These are phyloP conservation scores for Lentinula edodes DNA, from an alignment of 768 basidiomycete species.

Conservation along the genomic window DNA sequence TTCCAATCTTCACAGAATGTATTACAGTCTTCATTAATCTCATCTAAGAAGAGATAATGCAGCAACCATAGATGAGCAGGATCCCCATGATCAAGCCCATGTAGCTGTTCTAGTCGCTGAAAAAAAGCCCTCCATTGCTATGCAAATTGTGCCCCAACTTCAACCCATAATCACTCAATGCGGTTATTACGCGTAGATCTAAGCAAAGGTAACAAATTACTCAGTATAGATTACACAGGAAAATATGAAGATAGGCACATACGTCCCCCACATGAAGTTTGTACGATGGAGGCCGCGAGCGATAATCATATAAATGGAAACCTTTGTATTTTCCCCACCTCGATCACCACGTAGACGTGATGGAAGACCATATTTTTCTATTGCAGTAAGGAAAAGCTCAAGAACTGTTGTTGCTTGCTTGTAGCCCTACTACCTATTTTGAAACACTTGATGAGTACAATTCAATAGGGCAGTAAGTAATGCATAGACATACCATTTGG, in stretches of 20 bases:
- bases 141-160: slow-evolving; percentile 33
- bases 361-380: slow-evolving; percentile 19
- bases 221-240: too few species aligned
- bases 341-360: slow-evolving; percentile 26
- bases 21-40: slow-evolving; percentile 30
- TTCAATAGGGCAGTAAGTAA: too few species aligned
- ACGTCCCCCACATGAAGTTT: slow-evolving; percentile 30
- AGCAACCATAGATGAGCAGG: slow-evolving; percentile 37
- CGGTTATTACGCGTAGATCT: slow-evolving; percentile 34
- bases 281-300: slow-evolving; percentile 21
- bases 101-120: slow-evolving; percentile 23
- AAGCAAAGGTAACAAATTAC: too few species aligned
- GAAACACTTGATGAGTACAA: too few species aligned
- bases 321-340: slow-evolving; percentile 28
- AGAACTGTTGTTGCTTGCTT: slow-evolving; percentile 23
- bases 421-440: neutral
- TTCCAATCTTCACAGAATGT: slow-evolving; percentile 34
- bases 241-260: slow-evolving; percentile 4
- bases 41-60: slow-evolving; percentile 31
- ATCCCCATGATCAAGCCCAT: slow-evolving; percentile 25
- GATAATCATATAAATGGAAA: slow-evolving; percentile 30
- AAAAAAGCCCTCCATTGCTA: slow-evolving; percentile 39
- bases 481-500: slow-evolving; percentile 17
- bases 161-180: slow-evolving; percentile 42
- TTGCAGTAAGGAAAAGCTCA: slow-evolving; percentile 17